Evolutionary conservation across 805 yeast genomes (phyloP), one percentile per base, ranked within the genome.

Genomic region (Kluyveromyces aestuarii): DNA sequence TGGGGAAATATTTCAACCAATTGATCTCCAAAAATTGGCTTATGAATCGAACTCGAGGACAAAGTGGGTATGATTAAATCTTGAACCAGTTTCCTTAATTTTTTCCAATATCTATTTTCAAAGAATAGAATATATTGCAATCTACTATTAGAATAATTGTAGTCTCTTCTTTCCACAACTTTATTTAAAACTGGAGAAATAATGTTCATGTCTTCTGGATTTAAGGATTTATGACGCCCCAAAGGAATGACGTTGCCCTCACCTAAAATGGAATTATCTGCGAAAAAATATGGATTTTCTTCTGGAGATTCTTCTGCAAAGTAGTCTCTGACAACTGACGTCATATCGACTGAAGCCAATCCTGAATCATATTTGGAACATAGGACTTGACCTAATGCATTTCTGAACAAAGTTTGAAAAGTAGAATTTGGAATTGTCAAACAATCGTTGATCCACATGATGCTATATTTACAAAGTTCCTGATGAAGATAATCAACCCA

Each of bases 51-150:
- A 41, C 80, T 78, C 0, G 81, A 71, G 1, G 85, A 70, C 27
- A 84, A 61, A 0, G 80, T 71, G 0, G 88, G 81, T 9, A 82
- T 67, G 2, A 84, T 53, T 1, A 79, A 59, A 27, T 72, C 67
- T 44, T 76, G 74, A 16, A 85, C 48, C 8, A 61, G 60, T 41
- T 69, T 72, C 58, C 93, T 72, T 8, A 75, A 56, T 4, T 56
- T 54, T 49, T 81, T 80, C 67, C 80, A 71, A 35, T 75, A 74
- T 53, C 93, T 70, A 37, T 77, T 71, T 51, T 84, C 86, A 50
- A 82, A 76, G 50, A 71, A 73, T 37, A 83, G 63, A 19, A 85
- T 56, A 55, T 69, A 72, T 59, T 84, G 89, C 11, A 84, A 58
- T 55, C 87, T 71, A 14, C 86, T 72, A 8, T 65, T 64, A 14